Evolutionary conservation across 176 grass and related monocot genomes (phyloP).

Genomic region (Triticum timopheevii): DNA sequence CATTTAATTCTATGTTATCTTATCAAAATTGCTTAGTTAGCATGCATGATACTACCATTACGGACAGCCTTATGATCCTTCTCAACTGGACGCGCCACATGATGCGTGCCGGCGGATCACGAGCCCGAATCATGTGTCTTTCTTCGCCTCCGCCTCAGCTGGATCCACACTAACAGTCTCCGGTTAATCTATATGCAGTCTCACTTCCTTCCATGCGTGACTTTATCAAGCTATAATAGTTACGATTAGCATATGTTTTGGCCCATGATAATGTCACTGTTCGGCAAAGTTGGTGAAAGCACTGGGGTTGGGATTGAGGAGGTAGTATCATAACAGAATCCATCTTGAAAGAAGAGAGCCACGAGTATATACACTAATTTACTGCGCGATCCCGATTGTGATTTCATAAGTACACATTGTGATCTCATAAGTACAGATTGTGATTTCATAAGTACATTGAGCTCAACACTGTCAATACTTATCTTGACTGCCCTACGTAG

Average conservation of each 20-base stretch:
- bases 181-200: not conserved
- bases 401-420: too few species aligned
- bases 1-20: too few species aligned
- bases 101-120: constrained; percentile 15
- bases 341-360: not conserved
- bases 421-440: too few species aligned
- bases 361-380: too few species aligned
- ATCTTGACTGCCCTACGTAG: too few species aligned
- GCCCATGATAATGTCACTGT: constrained; percentile 5
- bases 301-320: not conserved
- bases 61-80: not conserved
- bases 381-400: too few species aligned
- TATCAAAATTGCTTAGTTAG: too few species aligned
- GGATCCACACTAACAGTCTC: not conserved
- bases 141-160: not conserved
- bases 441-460: too few species aligned
- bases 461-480: too few species aligned
- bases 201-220: not conserved
- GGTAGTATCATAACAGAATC: not conserved
- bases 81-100: not conserved
- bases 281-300: not conserved
- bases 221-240: not conserved
- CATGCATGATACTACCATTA: too few species aligned
- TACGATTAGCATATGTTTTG: constrained; percentile 8
- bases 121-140: constrained; percentile 23